phyloP scores from a whole-genome alignment of 805 yeast species.

The Saccharomycopsis sp. region DNA sequence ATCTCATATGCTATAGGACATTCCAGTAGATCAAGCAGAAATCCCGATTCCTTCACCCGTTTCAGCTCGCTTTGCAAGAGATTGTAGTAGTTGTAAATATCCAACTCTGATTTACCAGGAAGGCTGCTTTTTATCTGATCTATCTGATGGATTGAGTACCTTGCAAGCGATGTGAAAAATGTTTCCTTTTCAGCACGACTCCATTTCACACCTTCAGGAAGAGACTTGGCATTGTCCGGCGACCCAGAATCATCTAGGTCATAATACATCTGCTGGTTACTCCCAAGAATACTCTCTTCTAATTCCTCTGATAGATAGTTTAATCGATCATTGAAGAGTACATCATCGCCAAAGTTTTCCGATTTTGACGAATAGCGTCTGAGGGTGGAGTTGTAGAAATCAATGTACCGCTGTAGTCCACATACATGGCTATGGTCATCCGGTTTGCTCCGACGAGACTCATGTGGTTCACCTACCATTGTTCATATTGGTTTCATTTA shows the following conservation, averaged over 20 bases:
- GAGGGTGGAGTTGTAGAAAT: not conserved
- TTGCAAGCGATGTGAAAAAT: not conserved
- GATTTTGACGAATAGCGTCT: not conserved
- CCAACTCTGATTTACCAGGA: not conserved
- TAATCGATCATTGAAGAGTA: not conserved
- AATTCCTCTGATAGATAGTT: not conserved
- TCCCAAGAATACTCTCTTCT: not conserved
- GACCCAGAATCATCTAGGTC: not conserved
- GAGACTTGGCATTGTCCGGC: not conserved
- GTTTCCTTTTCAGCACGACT: not conserved
- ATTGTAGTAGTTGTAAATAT: not conserved
- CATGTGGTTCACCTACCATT: too few species aligned
- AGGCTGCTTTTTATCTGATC: not conserved
- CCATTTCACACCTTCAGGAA: not conserved
- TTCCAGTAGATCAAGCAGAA: not conserved
- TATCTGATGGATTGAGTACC: not conserved
- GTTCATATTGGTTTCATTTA: too few species aligned
- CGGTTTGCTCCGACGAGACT: not conserved
- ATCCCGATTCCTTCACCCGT: not conserved
- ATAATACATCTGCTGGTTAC: not conserved
- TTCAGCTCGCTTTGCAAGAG: not conserved
- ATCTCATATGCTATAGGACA: constrained; percentile 2
- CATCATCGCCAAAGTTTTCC: not conserved
- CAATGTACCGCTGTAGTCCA: not conserved
- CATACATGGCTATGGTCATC: not conserved